Evolutionary conservation across 208 protist genomes (phyloP).

Genomic region (Leishmania tropica): DNA sequence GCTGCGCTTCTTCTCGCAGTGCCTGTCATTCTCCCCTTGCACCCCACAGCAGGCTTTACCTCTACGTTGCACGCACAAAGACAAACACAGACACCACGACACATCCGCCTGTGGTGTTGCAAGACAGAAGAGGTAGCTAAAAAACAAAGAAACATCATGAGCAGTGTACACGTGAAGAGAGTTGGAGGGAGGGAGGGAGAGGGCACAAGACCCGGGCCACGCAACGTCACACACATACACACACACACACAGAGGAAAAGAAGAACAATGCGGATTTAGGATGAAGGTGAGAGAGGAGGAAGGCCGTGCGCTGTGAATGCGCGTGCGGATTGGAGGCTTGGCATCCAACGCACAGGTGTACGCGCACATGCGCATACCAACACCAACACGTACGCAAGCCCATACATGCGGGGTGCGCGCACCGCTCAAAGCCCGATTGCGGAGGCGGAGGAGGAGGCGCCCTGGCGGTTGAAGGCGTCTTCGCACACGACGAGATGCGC

Average conservation of each 20-base stretch:
- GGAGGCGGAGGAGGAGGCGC: constrained; percentile 7
- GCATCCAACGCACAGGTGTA: not conserved
- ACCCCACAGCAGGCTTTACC: not conserved
- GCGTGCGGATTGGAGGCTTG: not conserved
- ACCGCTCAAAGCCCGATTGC: not conserved
- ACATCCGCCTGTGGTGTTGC: not conserved
- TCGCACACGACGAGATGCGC: constrained; percentile 88
- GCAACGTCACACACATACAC: not conserved
- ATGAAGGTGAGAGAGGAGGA: not conserved
- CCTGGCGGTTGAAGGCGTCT: constrained; percentile 82
- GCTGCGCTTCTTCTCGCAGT: not conserved
- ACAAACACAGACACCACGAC: not conserved
- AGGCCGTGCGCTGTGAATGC: not conserved
- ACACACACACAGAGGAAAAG: not conserved
- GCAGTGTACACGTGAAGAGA: not conserved
- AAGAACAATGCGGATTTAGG: not conserved
- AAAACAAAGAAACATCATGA: not conserved
- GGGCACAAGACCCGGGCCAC: not conserved
- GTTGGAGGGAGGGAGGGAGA: too few relatives aligned
- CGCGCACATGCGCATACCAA: not conserved
- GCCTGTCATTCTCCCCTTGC: not conserved
- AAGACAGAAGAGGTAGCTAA: too few relatives aligned
- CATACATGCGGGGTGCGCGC: not conserved
- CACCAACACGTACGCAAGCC: not conserved
- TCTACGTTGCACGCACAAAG: not conserved